Evolutionary conservation across 164 flowering plant genomes (phyloP), one percentile per base, ranked within the genome.

Genomic region (Tetrastigma voinierianum): DNA sequence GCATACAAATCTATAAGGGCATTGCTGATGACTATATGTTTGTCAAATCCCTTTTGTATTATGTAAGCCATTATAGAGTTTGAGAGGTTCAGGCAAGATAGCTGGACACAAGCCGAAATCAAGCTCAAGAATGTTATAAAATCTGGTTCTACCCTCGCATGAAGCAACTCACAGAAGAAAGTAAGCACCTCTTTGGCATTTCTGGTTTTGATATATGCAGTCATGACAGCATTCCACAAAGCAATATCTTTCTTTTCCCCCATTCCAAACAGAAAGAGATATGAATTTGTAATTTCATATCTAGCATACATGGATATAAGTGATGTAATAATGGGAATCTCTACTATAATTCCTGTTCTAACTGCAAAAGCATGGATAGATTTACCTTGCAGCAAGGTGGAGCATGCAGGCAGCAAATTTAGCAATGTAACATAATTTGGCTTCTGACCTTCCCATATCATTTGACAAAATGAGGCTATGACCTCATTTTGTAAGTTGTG

Each of bases 1-100:
- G 85, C 84, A 72, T 83, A 80, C 67, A 83, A 23, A 72, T 88
- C 84, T 65, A 86, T 82, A 2, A 86, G 75, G 49, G 88, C 79
- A 71, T 86, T 88, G 65, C 69, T 46, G 17, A 84, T 32, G 32
- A 51, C 62, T 45, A 74, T 61, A 53, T 87, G 81, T 24, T 57
- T 72, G 63, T 67, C 76, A 66, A 81, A 76, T 15, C 89, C 85
- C 64, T 67, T 71, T 25, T 71, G 55, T 15, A 81, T 62, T 18
- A 79, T 56, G 70, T 58, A 83, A 47, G 81, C 81, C 72, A 74
- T 68, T 18, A 81, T 25, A n/a, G 77, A 74, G 49, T 74, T 56
- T 20, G 74, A 40, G 4, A 85, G 60, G 17, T 32, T 46, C 21
- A 69, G 15, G 72, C 69, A 70, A 51, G 57, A 71, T 56, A 85